Evolutionary conservation across 768 basidiomycete species (phyloP).

Genomic region (Inosperma sp.): DNA sequence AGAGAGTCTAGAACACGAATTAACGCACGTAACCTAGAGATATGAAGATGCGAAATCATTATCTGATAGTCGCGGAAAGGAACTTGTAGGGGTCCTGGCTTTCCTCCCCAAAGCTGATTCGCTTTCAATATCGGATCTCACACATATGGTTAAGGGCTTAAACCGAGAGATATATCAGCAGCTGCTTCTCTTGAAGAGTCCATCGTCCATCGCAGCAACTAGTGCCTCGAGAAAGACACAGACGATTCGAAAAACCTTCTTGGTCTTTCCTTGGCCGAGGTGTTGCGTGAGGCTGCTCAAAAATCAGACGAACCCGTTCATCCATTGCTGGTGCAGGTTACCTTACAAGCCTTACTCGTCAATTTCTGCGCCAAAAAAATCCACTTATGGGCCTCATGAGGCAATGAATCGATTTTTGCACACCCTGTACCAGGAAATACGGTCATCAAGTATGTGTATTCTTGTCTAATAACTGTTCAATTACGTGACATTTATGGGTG

Average conservation of each 20-base stretch:
- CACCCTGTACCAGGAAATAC: conserved; percentile 31
- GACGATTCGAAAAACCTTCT: neutral
- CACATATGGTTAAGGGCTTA: neutral
- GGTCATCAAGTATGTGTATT: conserved; percentile 31
- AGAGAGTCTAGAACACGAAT: conserved; percentile 9
- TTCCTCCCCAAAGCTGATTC: conserved; percentile 8
- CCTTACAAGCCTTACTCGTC: neutral
- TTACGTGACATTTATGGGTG: neutral
- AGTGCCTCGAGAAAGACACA: neutral
- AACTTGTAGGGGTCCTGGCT: conserved; percentile 1
- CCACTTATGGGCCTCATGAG: neutral
- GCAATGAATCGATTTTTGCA: neutral
- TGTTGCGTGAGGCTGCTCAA: neutral
- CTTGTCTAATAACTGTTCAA: neutral
- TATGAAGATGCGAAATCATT: conserved; percentile 15
- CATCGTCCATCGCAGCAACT: conserved; percentile 21
- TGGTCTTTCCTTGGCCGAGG: neutral
- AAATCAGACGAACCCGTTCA: neutral
- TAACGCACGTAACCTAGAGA: conserved; percentile 6
- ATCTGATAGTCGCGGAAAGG: conserved; percentile 18
- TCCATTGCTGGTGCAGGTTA: conserved; percentile 3
- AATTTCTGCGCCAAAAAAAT: neutral
- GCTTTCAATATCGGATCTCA: conserved; percentile 2
- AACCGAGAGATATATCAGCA: conserved; percentile 42
- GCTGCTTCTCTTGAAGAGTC: conserved; percentile 45